Conservation (phyloP, 2,329 filamentous ascomycete species). For the Ophiostoma himal-ulmi region DNA sequence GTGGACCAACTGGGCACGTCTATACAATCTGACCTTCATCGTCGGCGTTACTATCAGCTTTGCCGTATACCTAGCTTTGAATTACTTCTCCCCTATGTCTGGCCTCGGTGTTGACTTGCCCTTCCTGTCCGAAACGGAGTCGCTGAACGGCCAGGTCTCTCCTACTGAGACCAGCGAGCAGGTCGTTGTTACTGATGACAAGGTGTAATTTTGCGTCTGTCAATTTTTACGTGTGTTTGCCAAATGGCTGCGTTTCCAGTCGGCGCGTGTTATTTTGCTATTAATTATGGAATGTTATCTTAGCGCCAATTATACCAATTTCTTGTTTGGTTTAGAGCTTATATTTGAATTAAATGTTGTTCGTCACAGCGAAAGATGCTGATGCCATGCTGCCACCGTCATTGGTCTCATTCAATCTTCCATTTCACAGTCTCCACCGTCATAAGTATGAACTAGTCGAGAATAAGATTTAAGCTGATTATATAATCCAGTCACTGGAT, state of each 20-base stretch:
- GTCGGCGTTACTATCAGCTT: constrained; percentile 38
- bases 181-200: not conserved
- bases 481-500: not conserved
- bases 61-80: constrained; percentile 27
- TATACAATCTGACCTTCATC: constrained; percentile 20
- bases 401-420: no score
- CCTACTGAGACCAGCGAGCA: constrained; percentile 1
- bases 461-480: not conserved
- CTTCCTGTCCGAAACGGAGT: constrained; percentile 22
- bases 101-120: constrained; percentile 23
- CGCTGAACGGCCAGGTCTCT: constrained; percentile 17
- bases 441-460: no score
- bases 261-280: not conserved
- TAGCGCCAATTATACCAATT: no score
- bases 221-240: not conserved
- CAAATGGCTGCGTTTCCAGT: not conserved
- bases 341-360: no score
- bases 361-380: no score
- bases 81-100: constrained; percentile 22
- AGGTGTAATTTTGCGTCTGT: not conserved
- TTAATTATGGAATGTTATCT: not conserved
- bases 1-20: not conserved
- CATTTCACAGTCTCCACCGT: no score
- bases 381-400: no score
- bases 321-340: no score